A percentile compares a stretch with the other conserved stretches of the same genome.
Conservation (phyloP, 1,139 yeast species). For the Protomyces lactucae-debilis region DNA sequence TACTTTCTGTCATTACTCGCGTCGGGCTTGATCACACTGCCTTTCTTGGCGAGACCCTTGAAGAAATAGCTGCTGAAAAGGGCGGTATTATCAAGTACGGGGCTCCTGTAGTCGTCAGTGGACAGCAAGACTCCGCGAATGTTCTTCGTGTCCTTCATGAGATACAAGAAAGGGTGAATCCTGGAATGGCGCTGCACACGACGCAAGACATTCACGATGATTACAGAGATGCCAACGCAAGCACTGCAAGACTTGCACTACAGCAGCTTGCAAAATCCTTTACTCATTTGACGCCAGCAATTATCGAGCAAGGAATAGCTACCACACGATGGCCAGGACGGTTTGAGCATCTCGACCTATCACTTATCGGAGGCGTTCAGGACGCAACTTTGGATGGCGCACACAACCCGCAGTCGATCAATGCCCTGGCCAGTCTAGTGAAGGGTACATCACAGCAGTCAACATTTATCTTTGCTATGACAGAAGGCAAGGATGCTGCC, state of each 20-base stretch:
- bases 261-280: neutral
- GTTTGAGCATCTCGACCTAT: constrained; percentile 63
- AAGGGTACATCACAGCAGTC: constrained; percentile 37
- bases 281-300: constrained; percentile 53
- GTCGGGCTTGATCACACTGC: constrained; percentile 90
- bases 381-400: constrained; percentile 95
- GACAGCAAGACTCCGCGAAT: constrained; percentile 48
- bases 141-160: constrained; percentile 44
- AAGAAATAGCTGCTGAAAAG: constrained; percentile 91
- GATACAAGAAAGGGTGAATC: constrained; percentile 56
- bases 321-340: constrained; percentile 87
- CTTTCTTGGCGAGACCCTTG: constrained; percentile 82
- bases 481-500: constrained; percentile 61
- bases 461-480: constrained; percentile 65
- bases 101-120: constrained; percentile 61
- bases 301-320: constrained; percentile 60
- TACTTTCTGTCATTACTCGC: constrained; percentile 78
- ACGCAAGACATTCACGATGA: neutral
- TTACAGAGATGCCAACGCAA: constrained; percentile 9
- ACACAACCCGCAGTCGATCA: constrained; percentile 75
- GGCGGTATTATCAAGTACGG: constrained; percentile 80
- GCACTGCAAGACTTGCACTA: constrained; percentile 15
- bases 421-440: neutral
- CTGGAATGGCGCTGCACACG: constrained; percentile 5
- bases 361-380: constrained; percentile 39